A percentile compares a stretch with the other conserved stretches of the same genome.
Evolutionary conservation across 2,329 filamentous ascomycete genomes (phyloP).

Genomic region (Colletotrichum scovillei): DNA sequence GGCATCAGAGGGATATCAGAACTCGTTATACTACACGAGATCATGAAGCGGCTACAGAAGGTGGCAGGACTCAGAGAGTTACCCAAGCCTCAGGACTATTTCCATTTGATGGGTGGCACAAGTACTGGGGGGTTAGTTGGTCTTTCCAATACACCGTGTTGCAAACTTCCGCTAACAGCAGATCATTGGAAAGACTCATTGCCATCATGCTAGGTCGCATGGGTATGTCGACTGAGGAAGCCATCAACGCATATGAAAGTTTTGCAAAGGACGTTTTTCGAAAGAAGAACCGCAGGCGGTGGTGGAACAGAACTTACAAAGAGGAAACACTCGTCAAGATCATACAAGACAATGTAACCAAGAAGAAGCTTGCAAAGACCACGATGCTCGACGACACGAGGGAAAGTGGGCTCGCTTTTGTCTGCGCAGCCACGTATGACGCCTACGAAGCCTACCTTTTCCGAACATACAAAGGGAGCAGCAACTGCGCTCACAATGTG

Average conservation of each 20-base stretch:
- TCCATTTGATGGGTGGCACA: conserved; percentile 45
- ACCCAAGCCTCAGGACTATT: conserved; percentile 42
- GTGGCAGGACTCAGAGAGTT: conserved; percentile 31
- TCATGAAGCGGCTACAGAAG: conserved; percentile 39
- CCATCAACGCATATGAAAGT: conserved; percentile 51
- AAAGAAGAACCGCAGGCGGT: conserved; percentile 38
- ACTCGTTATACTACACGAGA: conserved; percentile 41
- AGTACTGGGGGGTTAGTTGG: conserved; percentile 42
- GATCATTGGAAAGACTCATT: conserved; percentile 48
- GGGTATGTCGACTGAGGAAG: conserved; percentile 55
- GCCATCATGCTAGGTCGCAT: conserved; percentile 60
- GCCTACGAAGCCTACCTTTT: conserved; percentile 31
- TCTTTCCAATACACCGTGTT: neutral
- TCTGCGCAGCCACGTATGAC: conserved; percentile 39
- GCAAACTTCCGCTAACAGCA: neutral
- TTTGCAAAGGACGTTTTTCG: conserved; percentile 51
- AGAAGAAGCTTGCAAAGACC: conserved; percentile 23
- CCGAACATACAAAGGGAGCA: conserved; percentile 38
- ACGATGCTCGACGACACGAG: conserved; percentile 38
- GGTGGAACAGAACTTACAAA: conserved; percentile 17
- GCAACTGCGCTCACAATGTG: conserved; percentile 38
- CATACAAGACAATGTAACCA: conserved; percentile 39
- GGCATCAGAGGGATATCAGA: conserved; percentile 38
- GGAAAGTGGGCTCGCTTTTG: conserved; percentile 40
- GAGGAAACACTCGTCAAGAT: conserved; percentile 45